Conservation (phyloP, 2,329 filamentous ascomycete genomes). For the Alternaria incomplexa region DNA sequence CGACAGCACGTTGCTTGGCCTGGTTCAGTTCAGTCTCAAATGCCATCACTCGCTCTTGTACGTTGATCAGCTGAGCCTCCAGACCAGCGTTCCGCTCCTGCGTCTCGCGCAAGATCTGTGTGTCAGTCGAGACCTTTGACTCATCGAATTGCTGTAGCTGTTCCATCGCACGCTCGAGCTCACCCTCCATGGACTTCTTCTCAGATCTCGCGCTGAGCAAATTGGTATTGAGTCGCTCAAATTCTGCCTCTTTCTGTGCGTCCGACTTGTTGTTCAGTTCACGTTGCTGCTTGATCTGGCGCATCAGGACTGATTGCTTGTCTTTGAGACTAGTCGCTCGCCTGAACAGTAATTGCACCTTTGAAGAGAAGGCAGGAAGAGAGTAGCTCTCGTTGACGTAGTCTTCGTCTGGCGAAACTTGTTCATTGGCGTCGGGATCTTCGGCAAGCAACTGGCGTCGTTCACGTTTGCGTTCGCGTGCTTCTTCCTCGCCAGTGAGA, state of each 20-base stretch:
- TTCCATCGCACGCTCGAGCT: conserved; percentile 44
- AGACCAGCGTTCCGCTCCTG: conserved; percentile 43
- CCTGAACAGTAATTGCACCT: conserved; percentile 78
- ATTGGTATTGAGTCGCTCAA: conserved; percentile 51
- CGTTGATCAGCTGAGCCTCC: conserved; percentile 39
- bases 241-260: conserved; percentile 50
- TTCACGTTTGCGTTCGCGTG: conserved; percentile 47
- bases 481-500: conserved; percentile 49
- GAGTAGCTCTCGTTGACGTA: conserved; percentile 69
- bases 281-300: conserved; percentile 94
- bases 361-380: conserved; percentile 75
- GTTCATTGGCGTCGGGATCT: conserved; percentile 65
- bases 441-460: conserved; percentile 51
- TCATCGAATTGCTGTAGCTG: conserved; percentile 41
- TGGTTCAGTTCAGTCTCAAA: conserved; percentile 40
- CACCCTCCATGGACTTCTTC: conserved; percentile 44
- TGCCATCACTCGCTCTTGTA: conserved; percentile 41
- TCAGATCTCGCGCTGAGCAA: conserved; percentile 44
- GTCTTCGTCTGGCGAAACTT: conserved; percentile 67
- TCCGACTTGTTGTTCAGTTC: conserved; percentile 91
- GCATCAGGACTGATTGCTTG: conserved; percentile 85
- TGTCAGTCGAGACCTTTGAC: conserved; percentile 26
- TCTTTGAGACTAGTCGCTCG: conserved; percentile 81
- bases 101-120: conserved; percentile 31
- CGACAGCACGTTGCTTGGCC: conserved; percentile 33